Evolutionary conservation across 75 land plant species (phyloP), one percentile per base, ranked within the genome.

Genomic region (Adiantum capillusveneris): DNA sequence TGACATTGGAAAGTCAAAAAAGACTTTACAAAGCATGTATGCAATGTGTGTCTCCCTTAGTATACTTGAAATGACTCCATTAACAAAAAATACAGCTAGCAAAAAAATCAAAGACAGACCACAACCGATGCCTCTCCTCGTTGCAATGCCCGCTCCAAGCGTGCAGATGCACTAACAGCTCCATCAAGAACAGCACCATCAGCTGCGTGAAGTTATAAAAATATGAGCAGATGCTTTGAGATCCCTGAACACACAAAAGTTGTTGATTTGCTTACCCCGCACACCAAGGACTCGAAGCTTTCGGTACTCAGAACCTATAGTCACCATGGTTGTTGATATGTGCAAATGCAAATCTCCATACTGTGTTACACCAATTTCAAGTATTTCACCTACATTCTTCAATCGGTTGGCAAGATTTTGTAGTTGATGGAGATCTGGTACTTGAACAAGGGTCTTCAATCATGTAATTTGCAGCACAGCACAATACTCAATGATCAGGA

Each of bases 311-410:
- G 87, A 78, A 25, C 98, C 98, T 22, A 88, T 75, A 34, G 86
- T 91, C 60, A 85, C 71, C 58, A 85, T 55, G 0, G 79, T 73
- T 20, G 85, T 89, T 7, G 93, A 85, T 34, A 92, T 83, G 60
- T 88, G 82, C 2, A 92, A 61, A 63, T 88, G 86, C 0, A 91
- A 63, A 56, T 91, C 97, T n/a, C 97, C 97, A 57, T 88, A 72
- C 45, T 77, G 80, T 49, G 82, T 80, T 11, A 91, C 77, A 28
- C 77, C 69, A 62, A 91, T 84, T 44, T 81, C 77, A 17, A 91
- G 80, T 27, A 80, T 44, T 29, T 91, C 97, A 2, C 97, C 97
- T 20, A 88, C 79, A 63, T 92, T 81, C 80, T 79, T 85, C 59
- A 92, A 76, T 37, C 90, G 84, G 25, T 92, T 89, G 31, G 89